Base-by-base conservation (phyloP, 2,329 filamentous ascomycete genomes). In the Pseudogymnoascus pannorum region DNA sequence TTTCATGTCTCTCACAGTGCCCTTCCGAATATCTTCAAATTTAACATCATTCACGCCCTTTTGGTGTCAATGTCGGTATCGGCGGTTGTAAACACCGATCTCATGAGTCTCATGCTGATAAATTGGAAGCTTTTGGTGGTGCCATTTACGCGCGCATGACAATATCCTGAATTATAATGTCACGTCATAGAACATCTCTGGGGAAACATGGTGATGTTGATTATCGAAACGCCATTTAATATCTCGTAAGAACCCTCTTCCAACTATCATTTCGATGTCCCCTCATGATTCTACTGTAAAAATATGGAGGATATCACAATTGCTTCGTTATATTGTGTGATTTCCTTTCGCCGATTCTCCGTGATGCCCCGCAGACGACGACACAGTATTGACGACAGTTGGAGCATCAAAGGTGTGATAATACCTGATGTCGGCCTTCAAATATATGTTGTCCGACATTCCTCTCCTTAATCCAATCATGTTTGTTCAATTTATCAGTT, bases 61-160 rank as follows among this genome's bases (percentile, higher is more conserved):
- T 16, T 26, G 14, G 24, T 9, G 12, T 51, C 4, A 22, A 51
- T 51, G 29, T 51, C 42, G 42, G 42, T 51, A 26, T 51, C 42
- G 42, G 42, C 22, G 42, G n/a, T 16, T 51, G 16, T 26, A 29
- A 51, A 51, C 42, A 51, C 42, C 42, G 42, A 51, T 11, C 42
- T 51, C 42, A 29, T n/a, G 8, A 26, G 14, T 26, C 42, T 51
- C 42, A 51, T 51, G 42, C 42, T 51, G 42, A 51, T 51, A 51
- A 51, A 51, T 51, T 8, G 42, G 14, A 51, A 51, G 14, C 22
- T 6, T 9, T 26, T 8, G 7, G 42, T 51, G 42, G 22, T 51
- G 42, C 22, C 42, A 51, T 51, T 51, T 51, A 51, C 42, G 42
- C 42, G 42, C 42, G 14, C 14, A 51, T 51, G 42, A n/a, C 42